A percentile compares a stretch with the other conserved stretches of the same genome.
These are phyloP conservation scores for Lecanosticta acicola DNA, from an alignment of 2,329 filamentous ascomycete genomes.

Conservation along the genomic window DNA sequence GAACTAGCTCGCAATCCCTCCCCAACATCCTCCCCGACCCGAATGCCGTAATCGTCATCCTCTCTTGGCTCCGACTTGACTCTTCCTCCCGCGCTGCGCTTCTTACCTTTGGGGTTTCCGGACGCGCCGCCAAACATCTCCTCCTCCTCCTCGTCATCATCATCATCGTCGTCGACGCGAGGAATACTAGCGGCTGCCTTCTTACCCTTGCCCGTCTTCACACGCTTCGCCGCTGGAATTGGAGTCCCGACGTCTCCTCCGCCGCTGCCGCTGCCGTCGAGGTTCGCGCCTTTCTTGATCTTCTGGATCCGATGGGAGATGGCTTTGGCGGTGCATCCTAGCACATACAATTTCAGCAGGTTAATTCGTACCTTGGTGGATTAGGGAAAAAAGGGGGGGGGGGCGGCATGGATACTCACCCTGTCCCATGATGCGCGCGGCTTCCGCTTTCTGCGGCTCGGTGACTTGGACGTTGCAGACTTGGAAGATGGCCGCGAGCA, in stretches of 20 bases:
- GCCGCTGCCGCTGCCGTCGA: background rate
- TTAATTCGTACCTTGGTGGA: no score
- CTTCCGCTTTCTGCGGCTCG: constrained; percentile 15
- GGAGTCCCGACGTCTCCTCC: no score
- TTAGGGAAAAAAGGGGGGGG: background rate
- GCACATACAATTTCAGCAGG: no score
- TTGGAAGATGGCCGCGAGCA: constrained; percentile 27
- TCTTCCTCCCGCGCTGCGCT: constrained; percentile 1
- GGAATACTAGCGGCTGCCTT: background rate
- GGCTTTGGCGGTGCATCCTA: constrained; percentile 31
- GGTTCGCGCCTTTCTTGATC: constrained; percentile 12
- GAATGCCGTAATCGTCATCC: constrained; percentile 18
- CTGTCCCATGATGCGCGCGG: constrained; percentile 28
- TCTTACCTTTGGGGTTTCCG: constrained; percentile 2
- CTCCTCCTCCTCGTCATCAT: constrained; percentile 3
- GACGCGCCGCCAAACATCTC: background rate
- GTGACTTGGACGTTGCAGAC: constrained; percentile 29
- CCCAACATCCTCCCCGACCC: constrained; percentile 25
- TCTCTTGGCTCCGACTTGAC: constrained; percentile 6
- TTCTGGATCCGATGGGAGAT: constrained; percentile 30
- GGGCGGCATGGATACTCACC: constrained; percentile 21
- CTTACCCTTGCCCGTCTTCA: constrained; percentile 2
- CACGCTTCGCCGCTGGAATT: background rate
- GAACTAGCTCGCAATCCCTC: constrained; percentile 1
- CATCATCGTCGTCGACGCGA: background rate